Percentiles rank a stretch among this genome's conserved stretches.
Evolutionary conservation across 208 protist genomes (phyloP).

Genomic region (Phytomonas sp.): DNA sequence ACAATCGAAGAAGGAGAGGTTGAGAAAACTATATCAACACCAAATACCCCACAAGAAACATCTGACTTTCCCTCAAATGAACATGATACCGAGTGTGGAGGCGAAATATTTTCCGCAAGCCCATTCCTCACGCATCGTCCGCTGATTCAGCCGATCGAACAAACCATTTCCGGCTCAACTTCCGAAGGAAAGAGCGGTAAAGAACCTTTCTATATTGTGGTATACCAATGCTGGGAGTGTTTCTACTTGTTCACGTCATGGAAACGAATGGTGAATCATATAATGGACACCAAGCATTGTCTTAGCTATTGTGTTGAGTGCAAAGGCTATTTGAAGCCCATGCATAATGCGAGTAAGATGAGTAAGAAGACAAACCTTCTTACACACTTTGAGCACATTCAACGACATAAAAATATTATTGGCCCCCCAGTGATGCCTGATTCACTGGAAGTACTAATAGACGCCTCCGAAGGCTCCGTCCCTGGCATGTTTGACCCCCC

Average conservation of each 20-base stretch:
- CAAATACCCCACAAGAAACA: not conserved
- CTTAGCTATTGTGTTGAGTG: slow-evolving; percentile 30
- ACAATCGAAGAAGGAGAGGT: not conserved
- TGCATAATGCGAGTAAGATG: not conserved
- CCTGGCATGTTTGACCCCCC: slow-evolving; percentile 16
- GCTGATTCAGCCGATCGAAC: not conserved
- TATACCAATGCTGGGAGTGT: slow-evolving; percentile 69
- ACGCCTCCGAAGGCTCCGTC: slow-evolving; percentile 19
- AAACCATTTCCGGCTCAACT: not conserved
- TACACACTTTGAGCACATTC: slow-evolving; percentile 25
- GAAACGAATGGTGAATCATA: slow-evolving; percentile 36
- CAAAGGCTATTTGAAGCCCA: not conserved
- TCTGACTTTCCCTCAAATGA: not conserved
- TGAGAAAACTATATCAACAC: not conserved
- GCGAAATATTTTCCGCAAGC: slow-evolving; percentile 13
- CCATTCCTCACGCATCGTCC: slow-evolving; percentile 20
- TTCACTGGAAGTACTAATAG: slow-evolving; percentile 49
- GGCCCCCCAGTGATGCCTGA: slow-evolving; percentile 31
- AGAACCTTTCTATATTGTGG: slow-evolving; percentile 31
- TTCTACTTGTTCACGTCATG: slow-evolving; percentile 42
- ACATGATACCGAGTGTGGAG: slow-evolving; percentile 5
- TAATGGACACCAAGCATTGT: slow-evolving; percentile 28
- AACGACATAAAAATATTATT: slow-evolving; percentile 27
- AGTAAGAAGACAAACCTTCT: slow-evolving; percentile 15
- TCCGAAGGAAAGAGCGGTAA: slow-evolving; percentile 7